Evolutionary conservation across 2,329 filamentous ascomycete species (phyloP), one percentile per base, ranked within the genome.

Genomic region (Tetracladium maxilliforme): DNA sequence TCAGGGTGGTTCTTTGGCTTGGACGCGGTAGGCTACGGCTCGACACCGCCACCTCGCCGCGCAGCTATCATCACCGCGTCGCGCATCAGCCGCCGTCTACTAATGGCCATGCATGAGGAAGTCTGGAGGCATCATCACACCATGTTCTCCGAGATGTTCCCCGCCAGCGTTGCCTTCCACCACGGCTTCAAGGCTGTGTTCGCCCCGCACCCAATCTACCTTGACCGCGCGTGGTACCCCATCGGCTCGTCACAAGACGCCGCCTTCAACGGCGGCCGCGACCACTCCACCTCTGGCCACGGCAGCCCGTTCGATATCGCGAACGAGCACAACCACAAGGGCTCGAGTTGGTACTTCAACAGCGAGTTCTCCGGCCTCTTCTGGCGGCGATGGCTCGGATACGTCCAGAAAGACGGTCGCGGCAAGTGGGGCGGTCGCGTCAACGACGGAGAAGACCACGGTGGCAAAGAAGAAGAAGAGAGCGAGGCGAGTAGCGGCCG

Each of bases 271-370:
- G 73, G 68, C 15, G 76, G 77, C 14, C 56, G 64, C n/a, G 68
- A 76, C 37, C 70, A 71, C 33, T 71, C 66, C 2, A 64, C 71
- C 0, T 60, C 64, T 7, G 67, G 72, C 6, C 69, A 76, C 2
- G 71, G 76, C 18, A 75, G 70, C 19, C 64, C 79, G 6, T 83
- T 77, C 37, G 70, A 74, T 29, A 40, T 62, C 12, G 62, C 67
- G 35, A 72, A 82, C 26, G 82, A 92, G 50, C 79, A 83, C 47
- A 86, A 86, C 48, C 83, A 87, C 54, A 69, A 70, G 38, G 80
- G 82, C 10, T 75, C 74, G 21, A 83, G 66, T 22, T 92, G 80
- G 79, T 92, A 87, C 49, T 92, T 83, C 49, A 78, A 83, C 38
- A 73, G 73, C 13, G 66, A 73, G 24, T 92, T 90, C 41, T 72